Evolutionary conservation across 2,329 filamentous ascomycete genomes (phyloP), one percentile per base, ranked within the genome.

Genomic region (Aspergillus bombycis): DNA sequence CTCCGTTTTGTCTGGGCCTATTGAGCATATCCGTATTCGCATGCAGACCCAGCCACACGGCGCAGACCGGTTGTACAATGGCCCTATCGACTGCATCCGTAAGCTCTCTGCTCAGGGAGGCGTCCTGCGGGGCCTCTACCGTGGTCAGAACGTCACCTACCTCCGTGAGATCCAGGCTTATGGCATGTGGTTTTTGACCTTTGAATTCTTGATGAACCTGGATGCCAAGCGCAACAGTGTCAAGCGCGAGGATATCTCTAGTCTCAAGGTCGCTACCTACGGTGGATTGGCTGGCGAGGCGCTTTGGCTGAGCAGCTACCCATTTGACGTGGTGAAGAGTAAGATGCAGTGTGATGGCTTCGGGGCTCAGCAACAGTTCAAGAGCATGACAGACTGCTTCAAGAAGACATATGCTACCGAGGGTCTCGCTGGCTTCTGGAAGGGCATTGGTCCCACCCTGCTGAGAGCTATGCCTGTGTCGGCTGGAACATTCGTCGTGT

Each of bases 331-430:
- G 32, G 81, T 99, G 80, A 99, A 99, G 91, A 97, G 93, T 81
- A 98, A 97, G 87, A 97, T 98, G 94, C 95, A 99, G 86, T 97
- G 91, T 63, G 95, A 99, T 80, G 94, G 92, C 0, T 95, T 97
- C 75, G 93, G 92, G 2, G 78, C 75, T 5, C 81, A 86, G 67
- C 88, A 89, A 82, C 85, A 85, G 75, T 99, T 91, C 81, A 87
- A 82, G 77, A 89, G 83, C 61, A 97, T 97, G 94, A 86, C 90
- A 58, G 91, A 96, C 80, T 96, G 92, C 82, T 96, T 98, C 79
- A 86, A 84, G 63, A 88, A 96, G 84, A 96, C 91, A 2, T 96
- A 86, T 83, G 85, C 85, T 65, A 83, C 81, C 7, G 93, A 96
- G 80, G 95, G 95, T 0, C 74, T 88, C 70, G 82, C 87, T 48